Conservation (phyloP, 2,329 filamentous ascomycete genomes). For the Ophiostoma perfectum region DNA sequence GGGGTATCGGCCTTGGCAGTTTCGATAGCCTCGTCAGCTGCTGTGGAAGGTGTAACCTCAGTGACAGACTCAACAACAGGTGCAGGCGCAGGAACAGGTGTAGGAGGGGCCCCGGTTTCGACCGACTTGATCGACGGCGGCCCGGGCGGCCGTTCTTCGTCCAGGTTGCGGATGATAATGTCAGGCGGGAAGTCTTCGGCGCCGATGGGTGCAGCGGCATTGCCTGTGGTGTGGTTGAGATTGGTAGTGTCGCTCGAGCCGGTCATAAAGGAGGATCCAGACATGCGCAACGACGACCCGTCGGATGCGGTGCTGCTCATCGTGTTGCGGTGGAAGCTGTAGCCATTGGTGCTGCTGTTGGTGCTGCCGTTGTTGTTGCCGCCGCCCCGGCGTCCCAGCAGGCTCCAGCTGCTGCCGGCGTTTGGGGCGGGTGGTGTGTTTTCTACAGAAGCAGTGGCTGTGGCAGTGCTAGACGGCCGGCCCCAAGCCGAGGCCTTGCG, state of each 20-base stretch:
- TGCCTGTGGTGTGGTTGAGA: conserved; percentile 6
- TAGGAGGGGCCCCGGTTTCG: neutral
- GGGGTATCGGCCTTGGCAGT: neutral
- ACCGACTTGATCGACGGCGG: conserved; percentile 3
- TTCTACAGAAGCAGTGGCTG: conserved; percentile 8
- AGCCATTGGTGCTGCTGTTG: conserved; percentile 10
- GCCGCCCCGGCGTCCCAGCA: conserved; percentile 20
- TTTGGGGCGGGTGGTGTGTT: conserved; percentile 2
- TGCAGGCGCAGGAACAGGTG: neutral
- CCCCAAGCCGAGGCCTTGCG: conserved; percentile 51
- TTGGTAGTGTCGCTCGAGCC: conserved; percentile 21
- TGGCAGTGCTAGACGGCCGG: conserved; percentile 25
- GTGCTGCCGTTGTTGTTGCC: conserved; percentile 1
- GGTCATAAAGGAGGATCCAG: conserved; percentile 25
- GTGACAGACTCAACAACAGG: neutral
- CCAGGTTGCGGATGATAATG: conserved; percentile 24
- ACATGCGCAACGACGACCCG: conserved; percentile 26
- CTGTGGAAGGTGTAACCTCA: too few species aligned
- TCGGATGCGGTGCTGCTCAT: conserved; percentile 28
- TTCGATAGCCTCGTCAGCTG: neutral
- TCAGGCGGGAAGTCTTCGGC: conserved; percentile 21
- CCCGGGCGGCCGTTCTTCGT: conserved; percentile 20
- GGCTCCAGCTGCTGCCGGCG: conserved; percentile 20
- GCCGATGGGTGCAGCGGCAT: neutral
- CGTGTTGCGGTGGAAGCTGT: conserved; percentile 26